Evolutionary conservation across 1,284 basidiomycete genomes (phyloP).

Genomic region (Stygiomarasmius scandens): DNA sequence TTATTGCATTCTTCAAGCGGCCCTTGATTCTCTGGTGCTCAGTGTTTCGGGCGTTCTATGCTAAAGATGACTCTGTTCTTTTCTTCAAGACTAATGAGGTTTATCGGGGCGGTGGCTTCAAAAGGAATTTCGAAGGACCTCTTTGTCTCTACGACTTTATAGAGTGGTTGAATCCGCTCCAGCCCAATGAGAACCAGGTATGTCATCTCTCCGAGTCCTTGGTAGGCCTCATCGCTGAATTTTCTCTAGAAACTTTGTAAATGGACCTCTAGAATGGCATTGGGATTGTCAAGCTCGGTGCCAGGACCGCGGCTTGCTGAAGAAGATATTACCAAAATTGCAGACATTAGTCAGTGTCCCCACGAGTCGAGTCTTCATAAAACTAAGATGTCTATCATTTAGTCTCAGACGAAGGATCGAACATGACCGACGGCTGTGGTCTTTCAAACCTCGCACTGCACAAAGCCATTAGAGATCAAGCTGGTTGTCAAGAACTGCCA

Average conservation of each 20-base stretch:
- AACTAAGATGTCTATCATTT: neutral
- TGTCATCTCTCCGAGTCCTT: neutral
- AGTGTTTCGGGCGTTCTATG: constrained; percentile 43
- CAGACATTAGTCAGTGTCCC: constrained; percentile 35
- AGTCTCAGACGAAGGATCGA: constrained; percentile 23
- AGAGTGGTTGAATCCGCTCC: constrained; percentile 36
- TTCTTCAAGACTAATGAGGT: constrained; percentile 39
- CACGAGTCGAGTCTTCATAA: neutral
- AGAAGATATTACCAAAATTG: constrained; percentile 25
- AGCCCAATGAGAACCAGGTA: constrained; percentile 36
- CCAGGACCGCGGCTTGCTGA: constrained; percentile 35
- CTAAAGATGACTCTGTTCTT: constrained; percentile 39
- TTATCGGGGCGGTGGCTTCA: constrained; percentile 10
- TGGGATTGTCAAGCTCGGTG: constrained; percentile 42
- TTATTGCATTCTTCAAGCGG: constrained; percentile 29
- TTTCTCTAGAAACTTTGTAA: constrained; percentile 38
- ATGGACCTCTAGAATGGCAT: constrained; percentile 40
- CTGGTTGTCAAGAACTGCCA: constrained; percentile 30
- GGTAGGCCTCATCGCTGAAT: neutral
- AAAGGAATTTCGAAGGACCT: neutral
- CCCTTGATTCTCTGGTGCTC: constrained; percentile 37
- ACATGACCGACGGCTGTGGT: constrained; percentile 51
- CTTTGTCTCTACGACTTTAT: constrained; percentile 34
- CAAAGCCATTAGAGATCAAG: constrained; percentile 25
- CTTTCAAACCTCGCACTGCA: constrained; percentile 36